A percentile compares a stretch with the other conserved stretches of the same genome.
Conservation (phyloP, 176 grass and related monocot genomes). For the Eragrostis curvula region DNA sequence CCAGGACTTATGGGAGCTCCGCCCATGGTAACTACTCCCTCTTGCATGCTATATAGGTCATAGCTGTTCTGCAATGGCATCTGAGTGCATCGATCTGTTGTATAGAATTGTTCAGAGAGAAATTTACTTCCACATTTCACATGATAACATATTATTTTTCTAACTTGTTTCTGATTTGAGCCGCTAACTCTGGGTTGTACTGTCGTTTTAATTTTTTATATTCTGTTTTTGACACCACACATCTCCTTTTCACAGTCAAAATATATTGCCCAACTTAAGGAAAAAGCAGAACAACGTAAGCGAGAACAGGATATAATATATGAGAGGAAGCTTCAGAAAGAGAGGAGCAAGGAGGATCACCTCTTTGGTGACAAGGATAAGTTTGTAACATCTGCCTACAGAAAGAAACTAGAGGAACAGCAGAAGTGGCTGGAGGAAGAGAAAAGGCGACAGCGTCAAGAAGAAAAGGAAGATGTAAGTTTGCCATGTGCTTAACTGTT, state of each 20-base stretch:
- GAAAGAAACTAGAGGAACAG: slow-evolving; percentile 93
- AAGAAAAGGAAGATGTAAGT: slow-evolving; percentile 97
- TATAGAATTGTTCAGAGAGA: background rate
- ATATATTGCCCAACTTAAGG: slow-evolving; percentile 88
- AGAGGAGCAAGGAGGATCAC: slow-evolving; percentile 94
- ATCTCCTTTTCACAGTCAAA: slow-evolving; percentile 67
- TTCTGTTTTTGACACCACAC: slow-evolving; percentile 11
- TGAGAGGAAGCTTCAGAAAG: slow-evolving; percentile 93
- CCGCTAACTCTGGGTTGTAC: background rate
- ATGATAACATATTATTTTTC: slow-evolving; percentile 7
- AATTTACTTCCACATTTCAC: background rate
- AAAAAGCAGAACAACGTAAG: slow-evolving; percentile 88
- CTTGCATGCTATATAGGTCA: background rate
- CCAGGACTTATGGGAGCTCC: no score
- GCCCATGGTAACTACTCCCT: no score
- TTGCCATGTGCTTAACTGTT: slow-evolving; percentile 16
- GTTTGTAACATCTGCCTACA: slow-evolving; percentile 91
- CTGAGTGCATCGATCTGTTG: background rate
- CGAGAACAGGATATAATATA: slow-evolving; percentile 91
- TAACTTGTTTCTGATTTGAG: background rate
- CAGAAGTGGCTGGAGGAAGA: slow-evolving; percentile 94
- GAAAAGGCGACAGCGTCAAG: slow-evolving; percentile 59
- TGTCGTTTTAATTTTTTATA: background rate
- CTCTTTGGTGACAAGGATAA: slow-evolving; percentile 86
- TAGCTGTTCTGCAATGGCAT: background rate